Percentiles rank a stretch among this genome's conserved stretches.
phyloP scores from a whole-genome alignment of 129 eudicot species.

The sunflower (Helianthus annuus) region HanXRQr2.0-SUNRISE NC_035438.2:20581061-20581560 shows the following conservation, averaged over 20 bases:
- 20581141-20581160: conserved; percentile 17
- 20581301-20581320: conserved; percentile 1
- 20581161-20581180: conserved; percentile 25
- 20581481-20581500: too few relatives aligned
- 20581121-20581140: conserved; percentile 31
- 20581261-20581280: conserved; percentile 71
- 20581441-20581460: too few relatives aligned
- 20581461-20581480: too few relatives aligned
- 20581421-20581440: too few relatives aligned
- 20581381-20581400: too few relatives aligned
- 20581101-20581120: conserved; percentile 20
- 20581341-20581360: too few relatives aligned
- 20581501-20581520: too few relatives aligned
- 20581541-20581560: too few relatives aligned
- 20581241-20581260: conserved; percentile 71
- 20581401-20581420: too few relatives aligned
- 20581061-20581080: conserved; percentile 26
- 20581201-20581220: conserved; percentile 3
- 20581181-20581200: conserved; percentile 15
- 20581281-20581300: not conserved
- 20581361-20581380: too few relatives aligned
- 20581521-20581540: too few relatives aligned
- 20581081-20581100: conserved; percentile 27
- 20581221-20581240: conserved; percentile 47
- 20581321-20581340: not conserved